These are phyloP conservation scores for Endogone sp. DNA, from an alignment of 192 early-diverging fungal genomes.

Conservation along the genomic window DNA sequence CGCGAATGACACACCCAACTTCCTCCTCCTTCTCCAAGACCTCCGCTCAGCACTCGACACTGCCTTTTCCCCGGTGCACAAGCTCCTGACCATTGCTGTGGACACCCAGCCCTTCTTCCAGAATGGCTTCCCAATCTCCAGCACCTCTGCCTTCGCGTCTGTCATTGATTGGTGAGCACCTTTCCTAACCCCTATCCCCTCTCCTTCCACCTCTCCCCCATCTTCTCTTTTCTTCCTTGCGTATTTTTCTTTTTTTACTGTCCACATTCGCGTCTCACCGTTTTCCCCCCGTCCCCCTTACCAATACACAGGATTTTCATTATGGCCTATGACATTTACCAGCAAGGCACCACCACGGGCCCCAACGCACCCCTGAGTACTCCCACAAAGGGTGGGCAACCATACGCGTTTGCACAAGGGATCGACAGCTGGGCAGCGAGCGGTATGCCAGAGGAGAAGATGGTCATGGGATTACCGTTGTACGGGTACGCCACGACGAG, in stretches of 20 bases:
- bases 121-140: conserved; percentile 34
- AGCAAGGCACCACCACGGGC: conserved; percentile 45
- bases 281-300: too few species aligned
- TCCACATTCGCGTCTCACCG: too few species aligned
- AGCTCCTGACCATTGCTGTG: conserved; percentile 59
- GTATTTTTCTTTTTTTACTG: too few species aligned
- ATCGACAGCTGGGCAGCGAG: conserved; percentile 51
- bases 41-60: conserved; percentile 41
- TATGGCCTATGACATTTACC: conserved; percentile 62
- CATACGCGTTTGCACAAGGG: conserved; percentile 36
- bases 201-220: too few species aligned
- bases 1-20: conserved; percentile 52
- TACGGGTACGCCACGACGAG: conserved; percentile 46
- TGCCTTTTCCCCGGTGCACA: conserved; percentile 32
- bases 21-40: conserved; percentile 47
- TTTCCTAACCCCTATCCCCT: too few species aligned
- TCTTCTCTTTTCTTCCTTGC: too few species aligned
- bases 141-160: conserved; percentile 47
- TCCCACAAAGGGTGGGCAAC: conserved; percentile 25
- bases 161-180: conserved; percentile 55
- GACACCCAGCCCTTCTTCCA: conserved; percentile 53
- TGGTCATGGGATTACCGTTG: conserved; percentile 55
- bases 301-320: conserved; percentile 37
- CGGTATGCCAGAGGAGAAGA: conserved; percentile 52
- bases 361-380: conserved; percentile 57